These are phyloP conservation scores for Acacia melanoxylon DNA, from an alignment of 306 rosid genomes.

Conservation along the genomic window DNA sequence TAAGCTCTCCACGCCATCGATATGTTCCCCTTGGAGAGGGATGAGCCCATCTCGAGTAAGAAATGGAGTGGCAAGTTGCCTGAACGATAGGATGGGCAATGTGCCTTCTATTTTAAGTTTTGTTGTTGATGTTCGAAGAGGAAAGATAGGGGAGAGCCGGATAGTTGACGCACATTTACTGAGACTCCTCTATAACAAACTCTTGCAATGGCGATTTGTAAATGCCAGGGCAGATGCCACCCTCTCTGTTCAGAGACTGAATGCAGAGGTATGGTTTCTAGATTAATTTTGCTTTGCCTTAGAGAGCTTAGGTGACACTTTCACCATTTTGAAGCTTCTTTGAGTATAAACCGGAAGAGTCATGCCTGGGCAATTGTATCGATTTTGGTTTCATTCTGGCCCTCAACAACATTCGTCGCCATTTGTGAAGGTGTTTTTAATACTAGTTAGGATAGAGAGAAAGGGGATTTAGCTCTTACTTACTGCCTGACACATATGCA, in stretches of 20 bases:
- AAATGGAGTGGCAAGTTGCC: slow-evolving; percentile 41
- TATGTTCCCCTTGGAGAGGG: slow-evolving; percentile 68
- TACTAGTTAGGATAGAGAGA: not conserved
- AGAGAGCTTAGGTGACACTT: not conserved
- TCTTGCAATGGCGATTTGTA: slow-evolving; percentile 83
- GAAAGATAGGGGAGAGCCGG: slow-evolving; percentile 67
- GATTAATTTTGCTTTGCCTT: slow-evolving; percentile 5
- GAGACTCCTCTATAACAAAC: slow-evolving; percentile 79
- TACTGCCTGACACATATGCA: not conserved
- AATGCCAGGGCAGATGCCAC: slow-evolving; percentile 75
- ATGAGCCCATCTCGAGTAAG: slow-evolving; percentile 69
- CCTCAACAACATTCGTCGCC: not conserved
- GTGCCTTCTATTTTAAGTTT: slow-evolving; percentile 71
- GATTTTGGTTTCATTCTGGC: not conserved
- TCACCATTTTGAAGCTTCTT: not conserved
- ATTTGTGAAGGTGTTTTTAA: not conserved
- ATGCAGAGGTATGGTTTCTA: slow-evolving; percentile 72
- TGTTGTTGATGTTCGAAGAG: slow-evolving; percentile 63
- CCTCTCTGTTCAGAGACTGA: slow-evolving; percentile 61
- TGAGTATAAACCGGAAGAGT: not conserved
- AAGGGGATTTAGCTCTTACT: not conserved
- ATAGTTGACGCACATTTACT: slow-evolving; percentile 64
- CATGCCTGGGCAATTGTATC: slow-evolving; percentile 1
- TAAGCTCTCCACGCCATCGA: slow-evolving; percentile 43
- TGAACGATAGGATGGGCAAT: slow-evolving; percentile 44